phyloP scores from a whole-genome alignment of 2,329 filamentous ascomycete genomes.

The Hirsutella thompsonii region DNA sequence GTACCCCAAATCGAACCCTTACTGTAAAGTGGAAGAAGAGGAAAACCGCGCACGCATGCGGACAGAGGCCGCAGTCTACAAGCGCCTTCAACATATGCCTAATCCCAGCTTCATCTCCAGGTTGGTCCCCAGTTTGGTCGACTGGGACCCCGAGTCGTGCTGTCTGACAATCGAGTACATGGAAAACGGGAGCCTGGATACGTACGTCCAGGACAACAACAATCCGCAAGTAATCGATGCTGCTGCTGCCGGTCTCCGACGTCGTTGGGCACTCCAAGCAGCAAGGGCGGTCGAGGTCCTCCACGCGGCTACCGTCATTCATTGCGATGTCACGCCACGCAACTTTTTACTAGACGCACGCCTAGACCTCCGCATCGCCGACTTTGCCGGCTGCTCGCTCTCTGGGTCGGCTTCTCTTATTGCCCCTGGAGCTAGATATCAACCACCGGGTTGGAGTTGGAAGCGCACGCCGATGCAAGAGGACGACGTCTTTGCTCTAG shows the following conservation, averaged over 20 bases:
- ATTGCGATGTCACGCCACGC: slow-evolving; percentile 24
- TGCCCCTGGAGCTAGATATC: slow-evolving; percentile 11
- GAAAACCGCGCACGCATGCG: slow-evolving; percentile 3
- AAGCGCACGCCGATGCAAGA: slow-evolving; percentile 11
- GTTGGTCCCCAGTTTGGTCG: no score
- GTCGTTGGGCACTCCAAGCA: slow-evolving; percentile 13
- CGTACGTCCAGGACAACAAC: slow-evolving; percentile 8
- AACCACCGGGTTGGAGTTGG: slow-evolving; percentile 11
- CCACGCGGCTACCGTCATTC: slow-evolving; percentile 22
- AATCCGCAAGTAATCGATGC: background rate
- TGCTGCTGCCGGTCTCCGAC: slow-evolving; percentile 7
- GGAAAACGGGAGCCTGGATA: slow-evolving; percentile 11
- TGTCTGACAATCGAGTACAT: slow-evolving; percentile 14
- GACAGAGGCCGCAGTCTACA: slow-evolving; percentile 13
- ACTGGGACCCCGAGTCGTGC: slow-evolving; percentile 4
- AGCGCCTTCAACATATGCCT: slow-evolving; percentile 2
- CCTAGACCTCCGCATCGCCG: slow-evolving; percentile 21
- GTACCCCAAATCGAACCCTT: slow-evolving; percentile 10
- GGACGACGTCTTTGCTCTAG: slow-evolving; percentile 20
- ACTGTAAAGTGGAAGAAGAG: slow-evolving; percentile 8
- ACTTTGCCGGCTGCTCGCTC: slow-evolving; percentile 21
- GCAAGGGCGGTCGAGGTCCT: slow-evolving; percentile 18
- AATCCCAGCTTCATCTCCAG: no score
- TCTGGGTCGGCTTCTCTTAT: slow-evolving; percentile 10
- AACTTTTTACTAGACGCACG: slow-evolving; percentile 19